A percentile compares a stretch with the other conserved stretches of the same genome.
Conservation (phyloP, 768 basidiomycete species). For the Boletus fagicola region DNA sequence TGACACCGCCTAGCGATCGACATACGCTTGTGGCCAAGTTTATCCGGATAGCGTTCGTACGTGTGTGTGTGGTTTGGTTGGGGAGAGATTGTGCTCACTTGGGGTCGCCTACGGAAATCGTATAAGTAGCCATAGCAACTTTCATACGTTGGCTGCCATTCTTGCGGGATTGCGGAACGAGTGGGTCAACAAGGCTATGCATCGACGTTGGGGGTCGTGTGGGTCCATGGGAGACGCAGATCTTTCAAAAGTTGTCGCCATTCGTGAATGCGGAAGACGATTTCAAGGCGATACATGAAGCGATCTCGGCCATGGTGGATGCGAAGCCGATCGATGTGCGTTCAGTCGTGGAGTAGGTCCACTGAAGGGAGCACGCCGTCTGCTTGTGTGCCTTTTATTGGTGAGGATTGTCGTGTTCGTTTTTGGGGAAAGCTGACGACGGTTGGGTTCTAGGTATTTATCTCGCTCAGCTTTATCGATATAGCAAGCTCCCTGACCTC, state of each 20-base stretch:
- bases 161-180: conserved; percentile 71
- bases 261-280: conserved; percentile 65
- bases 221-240: conserved; percentile 66
- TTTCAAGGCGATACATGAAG: conserved; percentile 72
- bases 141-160: conserved; percentile 75
- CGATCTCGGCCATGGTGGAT: conserved; percentile 62
- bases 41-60: conserved; percentile 81
- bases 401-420: conserved; percentile 39
- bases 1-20: conserved; percentile 67
- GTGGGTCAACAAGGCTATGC: conserved; percentile 66
- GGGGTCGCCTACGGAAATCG: conserved; percentile 56
- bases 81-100: neutral
- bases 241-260: conserved; percentile 67
- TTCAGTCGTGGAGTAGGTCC: conserved; percentile 40
- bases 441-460: conserved; percentile 57
- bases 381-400: conserved; percentile 81
- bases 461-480: conserved; percentile 64
- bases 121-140: conserved; percentile 76
- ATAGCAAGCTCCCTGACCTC: conserved; percentile 69
- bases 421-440: neutral
- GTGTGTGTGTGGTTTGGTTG: conserved; percentile 21
- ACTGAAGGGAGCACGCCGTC: conserved; percentile 46
- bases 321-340: conserved; percentile 57
- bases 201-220: conserved; percentile 66
- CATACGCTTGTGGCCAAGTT: conserved; percentile 70